Evolutionary conservation across 2,329 filamentous ascomycete genomes (phyloP).

Genomic region (Paraphaeosphaeria sporulosa): DNA sequence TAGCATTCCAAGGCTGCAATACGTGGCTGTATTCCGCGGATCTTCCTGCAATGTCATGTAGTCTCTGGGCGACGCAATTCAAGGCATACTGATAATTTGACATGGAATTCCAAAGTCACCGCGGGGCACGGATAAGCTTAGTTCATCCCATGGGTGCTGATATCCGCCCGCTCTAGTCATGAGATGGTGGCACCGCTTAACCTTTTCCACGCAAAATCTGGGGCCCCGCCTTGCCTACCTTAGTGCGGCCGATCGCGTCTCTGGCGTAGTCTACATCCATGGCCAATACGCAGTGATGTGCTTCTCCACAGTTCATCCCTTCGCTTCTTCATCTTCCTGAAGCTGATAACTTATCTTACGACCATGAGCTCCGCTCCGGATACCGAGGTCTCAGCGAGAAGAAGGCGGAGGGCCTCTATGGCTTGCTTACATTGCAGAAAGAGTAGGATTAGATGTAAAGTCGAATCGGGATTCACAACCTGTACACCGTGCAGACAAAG

Average conservation of each 20-base stretch:
- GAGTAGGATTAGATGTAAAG: conserved; percentile 52
- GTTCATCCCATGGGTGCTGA: neutral
- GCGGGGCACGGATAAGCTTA: neutral
- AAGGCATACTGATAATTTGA: too few relatives aligned
- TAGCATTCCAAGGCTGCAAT: neutral
- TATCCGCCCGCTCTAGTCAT: neutral
- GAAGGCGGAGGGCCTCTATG: conserved; percentile 3
- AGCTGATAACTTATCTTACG: neutral
- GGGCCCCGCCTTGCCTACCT: conserved; percentile 1
- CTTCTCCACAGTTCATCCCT: neutral
- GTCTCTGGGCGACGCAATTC: neutral
- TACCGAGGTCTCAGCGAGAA: neutral
- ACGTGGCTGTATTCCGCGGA: neutral
- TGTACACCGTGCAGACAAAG: conserved; percentile 59
- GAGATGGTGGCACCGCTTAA: conserved; percentile 7
- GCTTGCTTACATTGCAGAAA: conserved; percentile 7
- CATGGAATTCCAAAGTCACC: neutral
- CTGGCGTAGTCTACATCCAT: neutral
- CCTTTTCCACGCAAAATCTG: conserved; percentile 11
- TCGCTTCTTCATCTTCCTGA: neutral
- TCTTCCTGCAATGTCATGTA: neutral
- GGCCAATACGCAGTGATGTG: neutral
- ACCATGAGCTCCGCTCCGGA: neutral
- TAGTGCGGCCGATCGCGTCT: neutral
- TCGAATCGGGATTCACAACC: conserved; percentile 56